Percentiles rank a stretch among this genome's conserved stretches.
These are phyloP conservation scores for Jackrogersella multiformis DNA, from an alignment of 495 filamentous ascomycete genomes.

Conservation along the genomic window DNA sequence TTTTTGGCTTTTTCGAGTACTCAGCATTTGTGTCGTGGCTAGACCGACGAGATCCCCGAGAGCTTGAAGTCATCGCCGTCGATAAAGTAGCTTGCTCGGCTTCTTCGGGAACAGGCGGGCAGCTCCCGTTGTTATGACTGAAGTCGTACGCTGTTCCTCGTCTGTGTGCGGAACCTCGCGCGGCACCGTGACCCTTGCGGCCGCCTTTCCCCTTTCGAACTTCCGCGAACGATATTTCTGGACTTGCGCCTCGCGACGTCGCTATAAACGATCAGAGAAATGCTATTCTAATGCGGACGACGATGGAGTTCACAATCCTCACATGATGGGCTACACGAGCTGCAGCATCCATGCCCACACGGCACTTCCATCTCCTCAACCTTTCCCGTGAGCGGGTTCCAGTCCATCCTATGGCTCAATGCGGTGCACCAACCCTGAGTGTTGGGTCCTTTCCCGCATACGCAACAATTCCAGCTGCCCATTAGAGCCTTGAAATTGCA, in stretches of 20 bases:
- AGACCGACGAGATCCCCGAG: constrained; percentile 34
- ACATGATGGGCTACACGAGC: constrained; percentile 50
- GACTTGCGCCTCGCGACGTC: constrained; percentile 37
- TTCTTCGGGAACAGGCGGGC: constrained; percentile 39
- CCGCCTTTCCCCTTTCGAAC: constrained; percentile 41
- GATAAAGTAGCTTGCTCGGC: constrained; percentile 35
- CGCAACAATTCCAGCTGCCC: constrained; percentile 55
- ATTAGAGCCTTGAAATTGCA: constrained; percentile 53
- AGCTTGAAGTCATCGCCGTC: constrained; percentile 20
- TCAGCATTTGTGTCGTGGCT: constrained; percentile 40
- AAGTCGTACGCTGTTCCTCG: constrained; percentile 40
- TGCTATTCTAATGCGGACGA: background rate
- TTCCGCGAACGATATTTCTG: constrained; percentile 44
- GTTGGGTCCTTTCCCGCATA: constrained; percentile 52
- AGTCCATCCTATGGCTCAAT: constrained; percentile 43
- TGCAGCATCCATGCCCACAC: constrained; percentile 57
- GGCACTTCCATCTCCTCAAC: constrained; percentile 49
- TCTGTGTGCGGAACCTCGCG: constrained; percentile 34
- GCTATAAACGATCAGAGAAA: constrained; percentile 33
- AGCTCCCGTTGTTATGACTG: constrained; percentile 31
- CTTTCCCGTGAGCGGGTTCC: constrained; percentile 47
- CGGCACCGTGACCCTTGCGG: constrained; percentile 39
- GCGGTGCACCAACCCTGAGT: constrained; percentile 53
- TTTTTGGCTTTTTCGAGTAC: constrained; percentile 43
- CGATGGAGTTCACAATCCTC: constrained; percentile 16